Percentiles rank a stretch among this genome's conserved stretches.
These are phyloP conservation scores for Amanita pallidorosea DNA, from an alignment of 768 basidiomycete genomes.

Conservation along the genomic window DNA sequence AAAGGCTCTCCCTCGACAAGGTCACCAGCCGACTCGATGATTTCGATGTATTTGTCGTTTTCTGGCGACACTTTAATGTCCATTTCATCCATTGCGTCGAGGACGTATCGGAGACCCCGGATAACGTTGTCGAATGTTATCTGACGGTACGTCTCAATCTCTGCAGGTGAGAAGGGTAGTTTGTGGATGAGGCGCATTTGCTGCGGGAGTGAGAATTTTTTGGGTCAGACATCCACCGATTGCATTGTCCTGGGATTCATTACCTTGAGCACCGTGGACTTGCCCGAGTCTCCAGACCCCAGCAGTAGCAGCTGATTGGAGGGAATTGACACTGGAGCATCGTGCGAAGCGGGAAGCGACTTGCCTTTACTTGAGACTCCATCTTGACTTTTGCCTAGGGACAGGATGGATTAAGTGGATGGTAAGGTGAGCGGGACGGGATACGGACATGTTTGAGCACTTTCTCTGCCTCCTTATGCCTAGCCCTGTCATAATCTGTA, in stretches of 20 bases:
- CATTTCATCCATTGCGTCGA: constrained; percentile 88
- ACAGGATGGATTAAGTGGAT: constrained; percentile 3
- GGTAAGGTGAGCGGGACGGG: neutral
- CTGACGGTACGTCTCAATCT: constrained; percentile 84
- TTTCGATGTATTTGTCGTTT: constrained; percentile 44
- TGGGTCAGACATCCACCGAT: neutral
- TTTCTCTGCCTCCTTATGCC: constrained; percentile 66
- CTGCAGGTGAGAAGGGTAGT: constrained; percentile 69
- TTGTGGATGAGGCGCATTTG: constrained; percentile 97
- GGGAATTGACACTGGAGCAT: neutral
- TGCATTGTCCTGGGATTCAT: neutral
- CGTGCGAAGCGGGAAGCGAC: constrained; percentile 4
- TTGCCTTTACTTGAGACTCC: constrained; percentile 67
- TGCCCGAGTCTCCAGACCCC: constrained; percentile 90
- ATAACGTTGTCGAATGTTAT: constrained; percentile 90
- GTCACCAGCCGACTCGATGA: constrained; percentile 61
- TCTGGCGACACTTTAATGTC: constrained; percentile 60
- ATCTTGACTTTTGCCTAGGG: constrained; percentile 63
- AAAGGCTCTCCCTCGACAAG: constrained; percentile 75
- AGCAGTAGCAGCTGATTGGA: constrained; percentile 64
- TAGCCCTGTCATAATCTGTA: constrained; percentile 55
- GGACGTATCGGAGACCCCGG: constrained; percentile 69
- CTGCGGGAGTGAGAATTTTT: constrained; percentile 25
- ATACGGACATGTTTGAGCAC: constrained; percentile 59
- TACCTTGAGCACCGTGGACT: constrained; percentile 86